Evolutionary conservation across 2,329 filamentous ascomycete genomes (phyloP), one percentile per base, ranked within the genome.

Genomic region (Dothideomycetes sp.): DNA sequence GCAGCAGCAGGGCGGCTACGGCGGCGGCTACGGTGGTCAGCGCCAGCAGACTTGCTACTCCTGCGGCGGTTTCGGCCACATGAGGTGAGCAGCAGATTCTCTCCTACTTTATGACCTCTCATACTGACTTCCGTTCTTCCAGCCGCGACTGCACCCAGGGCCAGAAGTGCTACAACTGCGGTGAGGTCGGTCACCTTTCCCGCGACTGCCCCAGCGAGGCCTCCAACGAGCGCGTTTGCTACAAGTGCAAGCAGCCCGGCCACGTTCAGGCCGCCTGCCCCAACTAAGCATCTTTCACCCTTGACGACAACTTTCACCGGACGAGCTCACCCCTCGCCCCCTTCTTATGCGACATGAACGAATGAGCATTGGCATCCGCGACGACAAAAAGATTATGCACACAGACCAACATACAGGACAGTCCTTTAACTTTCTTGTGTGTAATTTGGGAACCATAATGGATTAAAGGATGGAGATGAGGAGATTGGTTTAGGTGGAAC

Each of bases 81-180:
- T 94, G 83, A 88, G 22, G 22, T 27, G 22, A 27, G 22, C 7
- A 27, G n/a, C n/a, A n/a, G n/a, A n/a, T n/a, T n/a, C n/a, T n/a
- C n/a, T n/a, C n/a, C 22, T 27, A 27, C 22, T 27, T 27, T 7
- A 27, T 27, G 7, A 27, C 12, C 22, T 27, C 22, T 27, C 22
- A 12, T 27, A 12, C 22, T 27, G 22, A 27, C 22, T 27, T 12
- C 7, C n/a, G n/a, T n/a, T 7, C 22, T 27, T 27, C 22, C 12
- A 27, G 84, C 60, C 83, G 88, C 73, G 91, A 96, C 69, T 98
- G 91, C 69, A 93, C 89, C 55, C 93, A 96, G 65, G 91, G 91
- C 57, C 89, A 93, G 74, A 96, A 96, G 75, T 98, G 91, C 81
- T 98, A 96, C 80, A 95, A 95, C 79, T 96, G 91, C 55, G 78